These are phyloP conservation scores for Sugiyamaella americana DNA, from an alignment of 805 yeast species.

Conservation along the genomic window DNA sequence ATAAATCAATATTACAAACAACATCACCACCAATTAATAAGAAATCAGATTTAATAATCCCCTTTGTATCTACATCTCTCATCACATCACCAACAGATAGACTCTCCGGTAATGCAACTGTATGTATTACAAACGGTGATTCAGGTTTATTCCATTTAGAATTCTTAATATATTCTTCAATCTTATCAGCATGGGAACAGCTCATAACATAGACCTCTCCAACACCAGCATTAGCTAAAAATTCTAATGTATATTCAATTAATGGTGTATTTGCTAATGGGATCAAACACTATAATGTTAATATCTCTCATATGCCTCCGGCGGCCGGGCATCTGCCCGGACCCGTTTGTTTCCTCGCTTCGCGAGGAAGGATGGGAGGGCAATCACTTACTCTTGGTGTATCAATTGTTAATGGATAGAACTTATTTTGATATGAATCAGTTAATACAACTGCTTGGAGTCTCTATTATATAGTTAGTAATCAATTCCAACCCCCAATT, in stretches of 20 bases:
- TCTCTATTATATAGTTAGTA: constrained; percentile 26
- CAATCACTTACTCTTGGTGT: constrained; percentile 56
- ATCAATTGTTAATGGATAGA: constrained; percentile 83
- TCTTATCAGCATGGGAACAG: constrained; percentile 83
- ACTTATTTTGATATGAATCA: constrained; percentile 87
- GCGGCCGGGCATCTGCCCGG: too few relatives aligned
- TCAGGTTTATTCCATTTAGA: constrained; percentile 39
- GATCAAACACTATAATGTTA: constrained; percentile 52
- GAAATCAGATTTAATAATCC: constrained; percentile 85
- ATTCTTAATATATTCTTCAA: constrained; percentile 68
- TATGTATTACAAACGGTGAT: constrained; percentile 75
- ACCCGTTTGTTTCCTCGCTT: too few relatives aligned
- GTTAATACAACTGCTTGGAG: constrained; percentile 92
- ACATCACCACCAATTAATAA: constrained; percentile 90
- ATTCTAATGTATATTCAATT: constrained; percentile 90
- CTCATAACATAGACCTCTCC: constrained; percentile 87
- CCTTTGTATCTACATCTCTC: constrained; percentile 91
- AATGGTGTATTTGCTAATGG: constrained; percentile 92
- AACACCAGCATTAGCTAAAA: constrained; percentile 84
- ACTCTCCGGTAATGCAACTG: constrained; percentile 78
- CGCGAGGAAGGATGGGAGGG: too few relatives aligned
- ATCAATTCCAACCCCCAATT: background rate
- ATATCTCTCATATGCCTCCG: background rate
- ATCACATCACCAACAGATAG: constrained; percentile 94
- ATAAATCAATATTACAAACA: constrained; percentile 83